Percentiles rank a stretch among this genome's conserved stretches.
Evolutionary conservation across 1,284 basidiomycete genomes (phyloP).

Genomic region (Sporisorium graminicola): DNA sequence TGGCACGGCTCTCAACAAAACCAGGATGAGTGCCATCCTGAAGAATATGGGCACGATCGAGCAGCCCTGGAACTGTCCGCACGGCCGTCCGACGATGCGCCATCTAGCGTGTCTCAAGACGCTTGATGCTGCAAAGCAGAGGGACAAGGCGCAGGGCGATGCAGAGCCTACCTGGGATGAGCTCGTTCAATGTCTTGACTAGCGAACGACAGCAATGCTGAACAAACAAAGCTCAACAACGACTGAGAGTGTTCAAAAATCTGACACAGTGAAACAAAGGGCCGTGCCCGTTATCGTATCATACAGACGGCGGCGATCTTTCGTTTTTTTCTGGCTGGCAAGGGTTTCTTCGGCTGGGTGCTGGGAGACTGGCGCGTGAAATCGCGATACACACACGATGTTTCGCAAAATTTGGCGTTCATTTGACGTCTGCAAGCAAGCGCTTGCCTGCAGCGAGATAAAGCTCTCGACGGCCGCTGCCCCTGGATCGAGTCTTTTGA

Average conservation of each 20-base stretch:
- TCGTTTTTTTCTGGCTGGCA: background rate
- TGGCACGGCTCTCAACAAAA: conserved; percentile 81
- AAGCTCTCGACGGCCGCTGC: background rate
- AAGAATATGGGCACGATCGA: conserved; percentile 95
- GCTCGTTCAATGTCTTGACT: conserved; percentile 13
- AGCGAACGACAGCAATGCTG: background rate
- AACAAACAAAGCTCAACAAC: background rate
- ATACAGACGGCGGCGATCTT: background rate
- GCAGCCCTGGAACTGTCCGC: conserved; percentile 97
- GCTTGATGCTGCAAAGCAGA: conserved; percentile 3
- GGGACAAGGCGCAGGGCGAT: background rate
- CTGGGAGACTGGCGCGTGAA: conserved; percentile 15
- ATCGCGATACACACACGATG: background rate
- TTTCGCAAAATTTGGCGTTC: no score
- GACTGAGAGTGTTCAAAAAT: background rate
- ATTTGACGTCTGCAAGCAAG: background rate
- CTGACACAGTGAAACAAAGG: background rate
- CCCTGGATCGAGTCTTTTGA: background rate
- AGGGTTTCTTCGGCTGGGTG: conserved; percentile 1
- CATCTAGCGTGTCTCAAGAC: conserved; percentile 57
- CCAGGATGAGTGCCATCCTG: conserved; percentile 84
- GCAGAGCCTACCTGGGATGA: conserved; percentile 21
- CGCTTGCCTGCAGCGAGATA: background rate
- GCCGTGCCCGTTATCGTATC: background rate
- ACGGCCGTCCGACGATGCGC: conserved; percentile 95